These are phyloP conservation scores for Chrysoporthe cubensis DNA, from an alignment of 2,329 filamentous ascomycete species.

Conservation along the genomic window DNA sequence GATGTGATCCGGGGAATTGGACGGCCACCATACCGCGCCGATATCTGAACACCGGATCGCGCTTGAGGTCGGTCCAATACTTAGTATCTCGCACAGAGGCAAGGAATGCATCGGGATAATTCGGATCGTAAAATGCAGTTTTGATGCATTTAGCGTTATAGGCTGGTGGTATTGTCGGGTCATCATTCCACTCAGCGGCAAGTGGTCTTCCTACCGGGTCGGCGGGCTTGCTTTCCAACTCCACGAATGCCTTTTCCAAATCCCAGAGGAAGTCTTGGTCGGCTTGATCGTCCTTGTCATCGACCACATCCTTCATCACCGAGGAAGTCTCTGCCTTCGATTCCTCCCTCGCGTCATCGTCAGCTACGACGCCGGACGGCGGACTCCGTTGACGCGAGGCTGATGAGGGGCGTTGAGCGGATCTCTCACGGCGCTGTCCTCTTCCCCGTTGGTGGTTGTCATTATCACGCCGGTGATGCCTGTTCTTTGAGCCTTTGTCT, in stretches of 20 bases:
- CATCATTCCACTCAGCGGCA: constrained; percentile 46
- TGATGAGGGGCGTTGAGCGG: constrained; percentile 17
- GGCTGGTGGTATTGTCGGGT: constrained; percentile 50
- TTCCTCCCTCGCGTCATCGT: constrained; percentile 6
- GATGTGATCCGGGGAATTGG: constrained; percentile 31
- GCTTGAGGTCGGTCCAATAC: constrained; percentile 45
- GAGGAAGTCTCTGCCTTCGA: constrained; percentile 13
- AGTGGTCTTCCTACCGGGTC: constrained; percentile 54
- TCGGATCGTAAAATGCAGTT: constrained; percentile 48
- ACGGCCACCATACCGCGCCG: constrained; percentile 36
- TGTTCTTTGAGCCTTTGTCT: constrained; percentile 25
- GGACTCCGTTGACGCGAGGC: constrained; percentile 21
- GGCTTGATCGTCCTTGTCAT: constrained; percentile 27
- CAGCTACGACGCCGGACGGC: background rate
- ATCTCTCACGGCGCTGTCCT: constrained; percentile 20
- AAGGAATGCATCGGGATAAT: constrained; percentile 48
- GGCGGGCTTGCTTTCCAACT: constrained; percentile 42
- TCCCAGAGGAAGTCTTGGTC: constrained; percentile 46
- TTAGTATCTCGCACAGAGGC: constrained; percentile 45
- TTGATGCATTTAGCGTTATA: constrained; percentile 48
- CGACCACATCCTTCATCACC: background rate
- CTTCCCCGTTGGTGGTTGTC: constrained; percentile 23
- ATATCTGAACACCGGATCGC: constrained; percentile 48
- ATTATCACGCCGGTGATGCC: constrained; percentile 20
- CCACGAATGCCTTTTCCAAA: constrained; percentile 44